Percentiles rank a stretch among this genome's conserved stretches.
These are phyloP conservation scores for Dothistroma septosporum DNA, from an alignment of 2,329 filamentous ascomycete species.

Conservation along the genomic window DNA sequence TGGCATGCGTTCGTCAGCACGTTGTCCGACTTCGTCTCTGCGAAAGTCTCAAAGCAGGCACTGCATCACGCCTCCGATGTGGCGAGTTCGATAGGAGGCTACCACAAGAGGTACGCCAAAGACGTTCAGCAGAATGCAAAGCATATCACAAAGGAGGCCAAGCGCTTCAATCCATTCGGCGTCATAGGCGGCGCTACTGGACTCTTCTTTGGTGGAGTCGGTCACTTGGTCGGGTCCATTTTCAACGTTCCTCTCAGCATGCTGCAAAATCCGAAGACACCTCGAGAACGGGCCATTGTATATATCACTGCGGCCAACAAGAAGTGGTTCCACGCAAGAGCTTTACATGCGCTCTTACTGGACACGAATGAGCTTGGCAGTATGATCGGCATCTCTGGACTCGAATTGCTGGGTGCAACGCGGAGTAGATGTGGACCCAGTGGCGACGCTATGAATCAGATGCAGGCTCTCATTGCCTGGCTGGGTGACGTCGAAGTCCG, in stretches of 20 bases:
- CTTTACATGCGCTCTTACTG: slow-evolving; percentile 16
- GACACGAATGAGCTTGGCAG: slow-evolving; percentile 16
- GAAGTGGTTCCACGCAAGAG: slow-evolving; percentile 19
- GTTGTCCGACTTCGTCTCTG: slow-evolving; percentile 20
- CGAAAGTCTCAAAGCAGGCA: slow-evolving; percentile 20
- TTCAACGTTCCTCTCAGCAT: slow-evolving; percentile 9
- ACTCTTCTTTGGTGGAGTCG: slow-evolving; percentile 15
- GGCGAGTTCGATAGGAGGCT: slow-evolving; percentile 9
- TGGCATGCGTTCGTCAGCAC: slow-evolving; percentile 20
- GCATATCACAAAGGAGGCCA: slow-evolving; percentile 15
- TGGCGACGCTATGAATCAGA: slow-evolving; percentile 6
- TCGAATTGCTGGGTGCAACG: slow-evolving; percentile 5
- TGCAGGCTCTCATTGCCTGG: slow-evolving; percentile 8
- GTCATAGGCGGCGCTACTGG: slow-evolving; percentile 18
- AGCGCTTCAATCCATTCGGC: slow-evolving; percentile 17
- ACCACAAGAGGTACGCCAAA: slow-evolving; percentile 17
- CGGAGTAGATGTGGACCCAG: not conserved
- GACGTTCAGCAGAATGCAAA: slow-evolving; percentile 13
- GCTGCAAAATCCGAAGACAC: slow-evolving; percentile 18
- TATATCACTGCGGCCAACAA: slow-evolving; percentile 21
- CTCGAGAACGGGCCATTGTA: slow-evolving; percentile 17
- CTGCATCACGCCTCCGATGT: slow-evolving; percentile 21
- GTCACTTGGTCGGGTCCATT: slow-evolving; percentile 16
- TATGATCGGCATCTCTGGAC: slow-evolving; percentile 1
- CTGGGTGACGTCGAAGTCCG: slow-evolving; percentile 10